A percentile compares a stretch with the other conserved stretches of the same genome.
Evolutionary conservation across 352 stramenopile genomes (phyloP).

Genomic region (Phytopythium boreale): DNA sequence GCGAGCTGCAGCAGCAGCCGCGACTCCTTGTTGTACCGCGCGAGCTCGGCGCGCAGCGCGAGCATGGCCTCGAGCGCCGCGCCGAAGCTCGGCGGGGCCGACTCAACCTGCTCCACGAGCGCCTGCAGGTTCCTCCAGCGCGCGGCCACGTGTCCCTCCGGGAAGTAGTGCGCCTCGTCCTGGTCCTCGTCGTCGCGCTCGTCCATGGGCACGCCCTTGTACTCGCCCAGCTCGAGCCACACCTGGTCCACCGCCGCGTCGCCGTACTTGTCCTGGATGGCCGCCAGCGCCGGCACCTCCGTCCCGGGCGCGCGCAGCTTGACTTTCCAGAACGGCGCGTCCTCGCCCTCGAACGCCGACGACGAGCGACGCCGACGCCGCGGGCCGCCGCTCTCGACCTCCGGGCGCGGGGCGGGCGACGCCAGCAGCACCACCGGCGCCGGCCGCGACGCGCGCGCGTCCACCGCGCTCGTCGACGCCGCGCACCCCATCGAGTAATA

Average conservation of each 20-base stretch:
- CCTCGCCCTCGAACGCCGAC: slow-evolving; percentile 5
- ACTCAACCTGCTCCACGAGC: slow-evolving; percentile 8
- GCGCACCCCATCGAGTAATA: slow-evolving; percentile 4
- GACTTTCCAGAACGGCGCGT: slow-evolving; percentile 11
- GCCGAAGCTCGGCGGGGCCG: slow-evolving; percentile 7
- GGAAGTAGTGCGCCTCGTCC: slow-evolving; percentile 8
- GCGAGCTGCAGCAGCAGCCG: slow-evolving; percentile 29
- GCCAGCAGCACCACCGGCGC: slow-evolving; percentile 7
- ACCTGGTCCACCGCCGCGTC: slow-evolving; percentile 7
- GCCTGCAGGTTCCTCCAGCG: slow-evolving; percentile 10
- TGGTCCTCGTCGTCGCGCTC: slow-evolving; percentile 8
- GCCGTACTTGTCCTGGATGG: slow-evolving; percentile 10
- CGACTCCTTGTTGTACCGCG: slow-evolving; percentile 24
- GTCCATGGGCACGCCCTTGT: slow-evolving; percentile 8
- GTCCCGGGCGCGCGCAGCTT: slow-evolving; percentile 3
- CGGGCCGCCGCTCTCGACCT: neutral
- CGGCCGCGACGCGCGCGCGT: neutral
- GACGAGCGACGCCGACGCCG: neutral
- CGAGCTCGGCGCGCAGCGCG: slow-evolving; percentile 6
- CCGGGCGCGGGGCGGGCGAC: neutral
- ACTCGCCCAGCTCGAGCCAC: slow-evolving; percentile 11
- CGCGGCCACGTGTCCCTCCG: slow-evolving; percentile 6
- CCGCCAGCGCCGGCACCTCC: slow-evolving; percentile 4
- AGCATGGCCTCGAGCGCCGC: slow-evolving; percentile 7
- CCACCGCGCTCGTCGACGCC: slow-evolving; percentile 7